Conservation (phyloP, 1,284 basidiomycete genomes). For the Cerioporus squamosus region DNA sequence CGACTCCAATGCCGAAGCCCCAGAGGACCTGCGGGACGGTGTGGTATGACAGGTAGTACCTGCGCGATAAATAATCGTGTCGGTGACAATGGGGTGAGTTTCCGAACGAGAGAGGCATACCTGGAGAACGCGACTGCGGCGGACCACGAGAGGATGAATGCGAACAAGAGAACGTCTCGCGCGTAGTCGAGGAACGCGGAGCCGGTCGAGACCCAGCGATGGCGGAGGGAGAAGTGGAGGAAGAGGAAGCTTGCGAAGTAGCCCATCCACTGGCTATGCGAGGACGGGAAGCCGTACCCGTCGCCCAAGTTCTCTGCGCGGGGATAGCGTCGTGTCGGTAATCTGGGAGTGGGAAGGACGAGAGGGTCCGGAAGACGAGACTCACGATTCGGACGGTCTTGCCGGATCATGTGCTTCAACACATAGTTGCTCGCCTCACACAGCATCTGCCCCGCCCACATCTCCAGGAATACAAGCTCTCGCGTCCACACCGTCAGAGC, state of each 20-base stretch:
- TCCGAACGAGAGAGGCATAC: constrained; percentile 41
- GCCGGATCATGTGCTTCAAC: constrained; percentile 70
- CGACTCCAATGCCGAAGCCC: constrained; percentile 71
- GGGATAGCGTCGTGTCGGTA: neutral
- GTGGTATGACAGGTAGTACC: constrained; percentile 78
- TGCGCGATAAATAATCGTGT: constrained; percentile 34
- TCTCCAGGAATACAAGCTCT: constrained; percentile 78
- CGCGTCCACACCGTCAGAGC: constrained; percentile 77
- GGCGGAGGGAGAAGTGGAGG: constrained; percentile 74
- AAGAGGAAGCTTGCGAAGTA: constrained; percentile 82
- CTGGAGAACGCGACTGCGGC: constrained; percentile 79
- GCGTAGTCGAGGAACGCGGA: constrained; percentile 51
- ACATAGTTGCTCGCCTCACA: constrained; percentile 77
- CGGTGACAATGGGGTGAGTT: neutral
- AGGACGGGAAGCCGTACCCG: constrained; percentile 89
- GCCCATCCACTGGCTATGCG: constrained; percentile 89
- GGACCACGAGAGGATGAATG: constrained; percentile 58
- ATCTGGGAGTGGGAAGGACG: neutral
- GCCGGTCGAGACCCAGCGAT: constrained; percentile 64
- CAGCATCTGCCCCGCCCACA: constrained; percentile 81
- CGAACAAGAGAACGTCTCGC: constrained; percentile 53
- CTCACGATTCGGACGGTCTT: constrained; percentile 72
- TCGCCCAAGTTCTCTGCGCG: constrained; percentile 59
- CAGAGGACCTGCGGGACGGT: constrained; percentile 72
- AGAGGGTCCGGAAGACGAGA: neutral